Conservation (phyloP, 192 early-diverging fungal species). For the Geranomyces variabilis region DNA sequence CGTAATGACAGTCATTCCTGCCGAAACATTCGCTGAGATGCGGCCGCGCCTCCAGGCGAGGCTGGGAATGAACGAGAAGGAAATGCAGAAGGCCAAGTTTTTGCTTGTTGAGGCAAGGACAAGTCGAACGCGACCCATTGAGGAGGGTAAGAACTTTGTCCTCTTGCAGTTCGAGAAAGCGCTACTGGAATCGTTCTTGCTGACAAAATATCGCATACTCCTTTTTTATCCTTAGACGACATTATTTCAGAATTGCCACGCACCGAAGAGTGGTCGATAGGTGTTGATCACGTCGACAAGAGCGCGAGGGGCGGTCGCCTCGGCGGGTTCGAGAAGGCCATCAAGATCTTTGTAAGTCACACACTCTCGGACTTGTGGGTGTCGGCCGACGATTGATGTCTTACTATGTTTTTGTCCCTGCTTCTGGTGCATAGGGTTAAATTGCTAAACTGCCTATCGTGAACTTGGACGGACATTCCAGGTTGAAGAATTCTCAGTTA, state of each 20-base stretch:
- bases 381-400: too few species aligned
- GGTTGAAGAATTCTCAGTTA: too few species aligned
- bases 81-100: conserved; percentile 72
- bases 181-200: neutral
- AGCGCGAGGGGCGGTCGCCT: conserved; percentile 32
- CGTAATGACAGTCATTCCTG: conserved; percentile 35
- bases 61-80: conserved; percentile 81
- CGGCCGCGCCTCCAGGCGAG: conserved; percentile 71
- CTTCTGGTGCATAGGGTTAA: too few species aligned
- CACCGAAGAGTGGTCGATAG: conserved; percentile 29
- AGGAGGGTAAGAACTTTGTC: conserved; percentile 46
- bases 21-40: conserved; percentile 70
- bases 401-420: too few species aligned
- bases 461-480: too few species aligned
- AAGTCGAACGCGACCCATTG: conserved; percentile 29
- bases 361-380: neutral
- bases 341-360: conserved; percentile 51
- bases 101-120: conserved; percentile 24
- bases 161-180: neutral
- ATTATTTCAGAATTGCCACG: conserved; percentile 35
- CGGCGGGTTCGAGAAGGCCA: conserved; percentile 43
- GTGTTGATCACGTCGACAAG: conserved; percentile 52
- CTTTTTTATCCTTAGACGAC: conserved; percentile 32
- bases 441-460: too few species aligned
- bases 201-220: neutral